Percentiles rank a stretch among this genome's conserved stretches.
Conservation (phyloP, 2,329 filamentous ascomycete genomes). For the Colletotrichum graminicola region DNA sequence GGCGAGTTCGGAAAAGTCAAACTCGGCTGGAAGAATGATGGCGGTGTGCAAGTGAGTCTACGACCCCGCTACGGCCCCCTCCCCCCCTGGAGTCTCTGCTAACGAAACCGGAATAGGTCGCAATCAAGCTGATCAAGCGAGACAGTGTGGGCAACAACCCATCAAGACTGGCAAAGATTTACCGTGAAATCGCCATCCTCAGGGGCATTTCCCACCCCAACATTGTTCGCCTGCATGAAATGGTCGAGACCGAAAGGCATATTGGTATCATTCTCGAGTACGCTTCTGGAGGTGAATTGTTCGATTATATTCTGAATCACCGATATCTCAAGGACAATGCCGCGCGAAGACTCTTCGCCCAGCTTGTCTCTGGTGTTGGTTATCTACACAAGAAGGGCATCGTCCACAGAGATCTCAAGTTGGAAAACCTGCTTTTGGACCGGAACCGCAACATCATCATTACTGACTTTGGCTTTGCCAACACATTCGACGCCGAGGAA, state of each 20-base stretch:
- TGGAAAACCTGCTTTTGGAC: conserved; percentile 95
- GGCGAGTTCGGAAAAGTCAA: conserved; percentile 99
- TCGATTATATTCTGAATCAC: conserved; percentile 98
- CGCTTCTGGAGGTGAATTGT: conserved; percentile 95
- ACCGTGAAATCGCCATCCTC: conserved; percentile 94
- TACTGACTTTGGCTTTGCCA: conserved; percentile 98
- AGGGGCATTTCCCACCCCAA: conserved; percentile 92
- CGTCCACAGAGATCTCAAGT: conserved; percentile 94
- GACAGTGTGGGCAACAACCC: conserved; percentile 91
- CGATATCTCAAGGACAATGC: conserved; percentile 95
- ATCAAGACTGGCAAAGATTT: conserved; percentile 92
- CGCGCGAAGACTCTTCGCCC: conserved; percentile 91
- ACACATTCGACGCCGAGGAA: conserved; percentile 92
- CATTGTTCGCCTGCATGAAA: conserved; percentile 96
- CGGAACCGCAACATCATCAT: conserved; percentile 99
- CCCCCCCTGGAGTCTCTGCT: conserved; percentile 36
- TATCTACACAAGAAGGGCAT: conserved; percentile 99
- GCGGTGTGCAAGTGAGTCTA: conserved; percentile 55
- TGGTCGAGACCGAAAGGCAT: conserved; percentile 97
- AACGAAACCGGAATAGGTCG: conserved; percentile 72
- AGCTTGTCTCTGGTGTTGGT: conserved; percentile 94
- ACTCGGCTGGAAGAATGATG: conserved; percentile 59
- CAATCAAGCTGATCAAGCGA: conserved; percentile 96
- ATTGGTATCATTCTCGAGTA: conserved; percentile 99
- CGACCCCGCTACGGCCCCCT: not conserved